These are phyloP conservation scores for Syncephalis plumigaleata DNA, from an alignment of 371 early-diverging fungal genomes.

Conservation along the genomic window DNA sequence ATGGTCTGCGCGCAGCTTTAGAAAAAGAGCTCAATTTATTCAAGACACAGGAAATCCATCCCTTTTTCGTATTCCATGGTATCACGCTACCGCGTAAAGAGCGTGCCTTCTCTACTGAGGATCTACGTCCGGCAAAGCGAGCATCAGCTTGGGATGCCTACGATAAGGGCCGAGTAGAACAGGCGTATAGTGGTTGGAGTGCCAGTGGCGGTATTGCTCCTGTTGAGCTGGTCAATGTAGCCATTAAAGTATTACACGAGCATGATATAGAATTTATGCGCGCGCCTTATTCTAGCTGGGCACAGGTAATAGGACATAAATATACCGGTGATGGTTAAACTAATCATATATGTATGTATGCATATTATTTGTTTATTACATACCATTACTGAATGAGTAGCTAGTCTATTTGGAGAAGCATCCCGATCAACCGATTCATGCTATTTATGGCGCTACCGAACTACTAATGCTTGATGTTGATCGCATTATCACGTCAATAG, in stretches of 20 bases:
- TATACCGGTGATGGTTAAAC: too few species aligned
- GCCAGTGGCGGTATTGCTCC: conserved; percentile 22
- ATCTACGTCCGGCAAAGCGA: conserved; percentile 37
- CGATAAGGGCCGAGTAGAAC: conserved; percentile 36
- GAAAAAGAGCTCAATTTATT: conserved; percentile 17
- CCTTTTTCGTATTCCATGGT: conserved; percentile 54
- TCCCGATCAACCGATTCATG: conserved; percentile 46
- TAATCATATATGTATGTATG: too few species aligned
- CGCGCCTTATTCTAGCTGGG: conserved; percentile 69
- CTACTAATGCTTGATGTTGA: conserved; percentile 66
- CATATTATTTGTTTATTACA: too few species aligned
- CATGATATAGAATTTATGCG: conserved; percentile 52
- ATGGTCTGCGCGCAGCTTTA: conserved; percentile 32
- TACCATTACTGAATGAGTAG: conserved; percentile 14
- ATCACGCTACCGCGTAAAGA: conserved; percentile 52
- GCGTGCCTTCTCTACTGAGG: conserved; percentile 44
- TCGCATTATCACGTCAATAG: conserved; percentile 44
- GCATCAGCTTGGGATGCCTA: conserved; percentile 56
- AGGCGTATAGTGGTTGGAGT: conserved; percentile 37
- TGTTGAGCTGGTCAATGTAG: conserved; percentile 41
- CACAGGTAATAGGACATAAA: too few species aligned
- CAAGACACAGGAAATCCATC: conserved; percentile 8
- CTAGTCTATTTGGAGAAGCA: conserved; percentile 57
- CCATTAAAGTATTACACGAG: conserved; percentile 47
- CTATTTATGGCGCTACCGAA: conserved; percentile 52